Percentiles rank a stretch among this genome's conserved stretches.
Evolutionary conservation across 306 rosid genomes (phyloP).

Genomic region (Citrullus amarus): DNA sequence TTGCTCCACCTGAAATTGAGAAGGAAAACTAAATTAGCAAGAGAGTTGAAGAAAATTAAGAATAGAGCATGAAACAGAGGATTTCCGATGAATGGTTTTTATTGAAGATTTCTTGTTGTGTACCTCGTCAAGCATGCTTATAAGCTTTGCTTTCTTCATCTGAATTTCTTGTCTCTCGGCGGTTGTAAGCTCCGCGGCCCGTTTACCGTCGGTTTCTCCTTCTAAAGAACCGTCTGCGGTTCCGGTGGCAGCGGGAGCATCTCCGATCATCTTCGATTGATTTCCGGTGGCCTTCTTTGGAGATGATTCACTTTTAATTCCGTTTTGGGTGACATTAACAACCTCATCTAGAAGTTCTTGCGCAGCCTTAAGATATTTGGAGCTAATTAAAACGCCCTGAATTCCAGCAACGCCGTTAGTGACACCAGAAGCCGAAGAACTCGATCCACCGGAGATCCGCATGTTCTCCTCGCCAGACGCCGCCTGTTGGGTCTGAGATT

Average conservation of each 20-base stretch:
- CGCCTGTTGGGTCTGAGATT: slow-evolving; percentile 17
- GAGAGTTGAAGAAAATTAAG: neutral
- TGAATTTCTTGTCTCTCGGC: slow-evolving; percentile 91
- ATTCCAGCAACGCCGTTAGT: slow-evolving; percentile 64
- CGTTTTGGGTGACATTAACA: slow-evolving; percentile 48
- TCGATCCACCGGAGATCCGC: slow-evolving; percentile 45
- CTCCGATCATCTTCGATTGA: slow-evolving; percentile 37
- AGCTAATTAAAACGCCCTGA: slow-evolving; percentile 65
- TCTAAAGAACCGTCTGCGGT: slow-evolving; percentile 42
- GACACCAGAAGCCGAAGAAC: slow-evolving; percentile 54
- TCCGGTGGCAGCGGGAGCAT: slow-evolving; percentile 29
- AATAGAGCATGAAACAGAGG: neutral
- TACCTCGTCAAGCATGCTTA: slow-evolving; percentile 95
- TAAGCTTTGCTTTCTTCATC: slow-evolving; percentile 89
- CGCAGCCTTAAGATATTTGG: slow-evolving; percentile 77
- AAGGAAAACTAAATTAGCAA: neutral
- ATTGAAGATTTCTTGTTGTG: neutral
- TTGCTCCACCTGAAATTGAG: slow-evolving; percentile 62
- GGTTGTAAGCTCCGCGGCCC: slow-evolving; percentile 46
- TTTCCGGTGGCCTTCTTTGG: slow-evolving; percentile 27
- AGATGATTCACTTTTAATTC: slow-evolving; percentile 32
- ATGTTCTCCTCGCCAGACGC: slow-evolving; percentile 45
- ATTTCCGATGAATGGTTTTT: neutral
- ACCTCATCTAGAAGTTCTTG: slow-evolving; percentile 85
- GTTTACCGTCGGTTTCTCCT: slow-evolving; percentile 34